A percentile compares a stretch with the other conserved stretches of the same genome.
Conservation (phyloP, 805 yeast genomes). For the Jamesozyma spencerorum region DNA sequence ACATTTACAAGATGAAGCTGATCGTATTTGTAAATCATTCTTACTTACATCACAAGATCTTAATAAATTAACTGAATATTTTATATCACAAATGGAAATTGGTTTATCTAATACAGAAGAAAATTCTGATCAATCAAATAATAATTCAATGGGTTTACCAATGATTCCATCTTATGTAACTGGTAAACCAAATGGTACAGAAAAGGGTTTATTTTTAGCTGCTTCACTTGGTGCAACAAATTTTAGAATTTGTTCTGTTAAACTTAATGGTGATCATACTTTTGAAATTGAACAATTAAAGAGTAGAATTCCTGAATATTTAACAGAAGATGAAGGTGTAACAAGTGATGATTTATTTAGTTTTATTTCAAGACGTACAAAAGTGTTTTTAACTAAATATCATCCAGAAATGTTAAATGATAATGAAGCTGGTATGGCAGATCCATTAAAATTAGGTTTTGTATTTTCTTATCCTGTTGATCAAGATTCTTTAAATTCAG, state of each 20-base stretch:
- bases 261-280: conserved; percentile 68
- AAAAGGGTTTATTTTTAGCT: conserved; percentile 73
- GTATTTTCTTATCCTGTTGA: conserved; percentile 90
- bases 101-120: conserved; percentile 34
- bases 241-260: conserved; percentile 86
- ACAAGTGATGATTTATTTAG: conserved; percentile 60
- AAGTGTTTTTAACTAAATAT: conserved; percentile 54
- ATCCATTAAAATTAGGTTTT: conserved; percentile 66
- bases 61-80: conserved; percentile 36
- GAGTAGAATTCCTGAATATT: conserved; percentile 66
- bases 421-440: conserved; percentile 12
- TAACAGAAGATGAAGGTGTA: conserved; percentile 46
- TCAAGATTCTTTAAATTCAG: conserved; percentile 71
- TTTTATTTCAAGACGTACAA: conserved; percentile 64
- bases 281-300: conserved; percentile 69
- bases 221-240: conserved; percentile 96
- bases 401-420: conserved; percentile 41
- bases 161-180: conserved; percentile 95
- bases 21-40: conserved; percentile 22
- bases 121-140: conserved; percentile 24
- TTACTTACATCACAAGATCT: conserved; percentile 18
- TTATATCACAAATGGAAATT: conserved; percentile 49
- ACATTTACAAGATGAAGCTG: conserved; percentile 18
- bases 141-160: conserved; percentile 46
- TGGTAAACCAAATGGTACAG: conserved; percentile 74